Base-by-base conservation (phyloP, 805 yeast species). In the Candida verbasci region DNA sequence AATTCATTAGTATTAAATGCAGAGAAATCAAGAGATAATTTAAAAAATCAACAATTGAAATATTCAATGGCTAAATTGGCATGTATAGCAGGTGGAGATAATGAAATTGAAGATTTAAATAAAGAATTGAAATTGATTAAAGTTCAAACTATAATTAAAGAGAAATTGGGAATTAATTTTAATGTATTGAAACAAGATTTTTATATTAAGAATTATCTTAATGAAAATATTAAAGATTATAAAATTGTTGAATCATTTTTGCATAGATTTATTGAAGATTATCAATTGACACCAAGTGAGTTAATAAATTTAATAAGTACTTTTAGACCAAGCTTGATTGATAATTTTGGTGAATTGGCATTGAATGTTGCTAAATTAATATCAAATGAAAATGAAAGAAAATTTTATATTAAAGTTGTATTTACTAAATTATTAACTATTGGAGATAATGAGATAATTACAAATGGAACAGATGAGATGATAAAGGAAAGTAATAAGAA, bases 31-130 rank as follows among this genome's bases (percentile, higher is more conserved):
- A 71, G 70, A 12, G 76, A 74, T 17, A 49, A 58, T 8, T 62
- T 70, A 29, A 57, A 57, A 9, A 72, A 70, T 45, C 73, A 72
- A 47, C 76, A 72, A 46, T 48, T 82, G 16, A 78, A 78, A 44
- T 67, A 80, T 41, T 82, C 86, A 39, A 57, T 87, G 34, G 89
- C 94, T 2, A 87, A 87, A 54, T 57, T 88, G 16, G 60, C 86
- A 2, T 65, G 76, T 1, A 50, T 84, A 14, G 80, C 79, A 0
- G 53, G 68, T 1, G 20, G 20, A 8, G 23, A 43, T 30, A 54
- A 48, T 3, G 60, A 56, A 2, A 36, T 77, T 7, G 52, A 50
- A 12, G 70, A 68, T 7, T 70, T 82, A 21, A 81, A 81, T 44
- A 62, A 63, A 22, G 70, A 68, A 23, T 58, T 80, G 17, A 69